Base-by-base conservation (phyloP, 768 basidiomycete species). In the Chalciporus pseudorubinellus region DNA sequence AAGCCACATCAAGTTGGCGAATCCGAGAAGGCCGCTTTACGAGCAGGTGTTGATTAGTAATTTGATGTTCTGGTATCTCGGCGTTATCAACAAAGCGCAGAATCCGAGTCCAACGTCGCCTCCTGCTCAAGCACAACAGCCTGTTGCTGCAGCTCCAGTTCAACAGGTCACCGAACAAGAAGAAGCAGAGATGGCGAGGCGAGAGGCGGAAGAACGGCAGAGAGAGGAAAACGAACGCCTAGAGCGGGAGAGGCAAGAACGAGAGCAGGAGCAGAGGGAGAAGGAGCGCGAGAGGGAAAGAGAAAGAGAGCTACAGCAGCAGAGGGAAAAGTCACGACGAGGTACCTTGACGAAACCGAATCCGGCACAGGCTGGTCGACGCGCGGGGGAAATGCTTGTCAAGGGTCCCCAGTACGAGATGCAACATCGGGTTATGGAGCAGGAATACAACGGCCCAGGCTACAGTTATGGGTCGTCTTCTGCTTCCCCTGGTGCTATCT, bases 11-110 rank as follows among this genome's bases (percentile, higher is more conserved):
- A 99, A 99, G 70, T 78, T 99, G 40, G 97, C 97, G 19, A 99
- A 98, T 71, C 95, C 97, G 9, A 80, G 97, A 52, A 80, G 97
- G 40, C 95, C 97, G 22, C 77, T 99, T 16, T 98, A 97, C 63
- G 97, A 99, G 74, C 97, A 99, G 70, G 97, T 89, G 48, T 74
- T 92, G 51, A 92, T 91, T 69, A 91, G 88, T 65, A 93, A 93
- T 66, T 74, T 93, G 62, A 97, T 95, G 92, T 98, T 99, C 77
- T 99, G 97, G 97, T 99, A 98, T 67, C 79, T 99, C 33, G 92
- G 95, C 12, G 86, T 98, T 59, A 98, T 98, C 72, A 97, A 98
- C 71, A 94, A 95, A 71, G 82, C 91, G 18, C 87, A 85, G 62
- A 79, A 64, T 46, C 73, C 77, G 13, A 65, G 73, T 12, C 43